A percentile compares a stretch with the other conserved stretches of the same genome.
These are phyloP conservation scores for Turritis glabra DNA, from an alignment of 345 rosid genomes.

Conservation along the genomic window DNA sequence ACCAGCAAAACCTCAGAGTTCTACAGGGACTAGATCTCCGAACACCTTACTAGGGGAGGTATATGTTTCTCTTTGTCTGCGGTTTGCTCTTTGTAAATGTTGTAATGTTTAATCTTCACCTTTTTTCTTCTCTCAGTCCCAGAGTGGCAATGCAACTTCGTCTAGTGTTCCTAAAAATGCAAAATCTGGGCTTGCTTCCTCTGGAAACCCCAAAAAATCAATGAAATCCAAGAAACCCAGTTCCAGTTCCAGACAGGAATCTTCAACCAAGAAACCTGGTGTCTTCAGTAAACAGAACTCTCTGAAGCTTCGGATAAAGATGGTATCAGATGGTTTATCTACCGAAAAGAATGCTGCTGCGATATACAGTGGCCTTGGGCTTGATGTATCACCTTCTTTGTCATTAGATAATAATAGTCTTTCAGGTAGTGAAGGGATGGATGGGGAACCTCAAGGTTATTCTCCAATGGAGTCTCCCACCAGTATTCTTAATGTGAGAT, in stretches of 20 bases:
- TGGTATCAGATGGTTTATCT: constrained; percentile 74
- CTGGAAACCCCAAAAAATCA: constrained; percentile 46
- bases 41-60: constrained; percentile 67
- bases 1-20: constrained; percentile 54
- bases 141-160: constrained; percentile 57
- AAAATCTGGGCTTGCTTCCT: constrained; percentile 50
- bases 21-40: constrained; percentile 57
- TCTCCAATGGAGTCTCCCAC: constrained; percentile 60
- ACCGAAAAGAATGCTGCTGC: constrained; percentile 76
- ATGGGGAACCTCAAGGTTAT: constrained; percentile 52
- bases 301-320: constrained; percentile 75
- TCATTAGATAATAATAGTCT: constrained; percentile 76
- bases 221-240: constrained; percentile 47
- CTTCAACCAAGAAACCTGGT: constrained; percentile 48
- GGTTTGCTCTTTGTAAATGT: background rate
- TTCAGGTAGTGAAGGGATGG: constrained; percentile 77
- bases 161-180: constrained; percentile 43
- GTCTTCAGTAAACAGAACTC: constrained; percentile 59
- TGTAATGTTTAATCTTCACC: constrained; percentile 18
- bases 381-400: constrained; percentile 83
- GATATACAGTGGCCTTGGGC: constrained; percentile 92
- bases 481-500: constrained; percentile 62
- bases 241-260: constrained; percentile 43
- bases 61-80: constrained; percentile 18
- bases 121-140: constrained; percentile 34